Evolutionary conservation across 108 stramenopile genomes (phyloP).

Genomic region (Stephanodiscus minutulus): DNA sequence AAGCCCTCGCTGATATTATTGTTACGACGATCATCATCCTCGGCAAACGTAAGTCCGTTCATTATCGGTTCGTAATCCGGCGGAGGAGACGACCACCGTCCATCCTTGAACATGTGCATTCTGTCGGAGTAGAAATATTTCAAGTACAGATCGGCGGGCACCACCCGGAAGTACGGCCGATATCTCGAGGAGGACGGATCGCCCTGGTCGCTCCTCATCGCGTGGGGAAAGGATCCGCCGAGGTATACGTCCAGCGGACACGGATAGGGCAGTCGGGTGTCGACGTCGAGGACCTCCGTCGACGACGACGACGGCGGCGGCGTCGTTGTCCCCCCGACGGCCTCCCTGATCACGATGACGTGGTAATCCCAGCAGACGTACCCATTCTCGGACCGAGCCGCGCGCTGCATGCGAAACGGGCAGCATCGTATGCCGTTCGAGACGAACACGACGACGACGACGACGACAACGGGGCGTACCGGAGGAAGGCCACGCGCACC

Average conservation of each 20-base stretch:
- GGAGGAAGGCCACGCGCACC: too few relatives aligned
- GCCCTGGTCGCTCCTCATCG: background rate
- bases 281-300: slow-evolving; percentile 64
- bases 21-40: background rate
- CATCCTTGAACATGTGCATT: slow-evolving; percentile 74
- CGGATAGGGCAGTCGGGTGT: slow-evolving; percentile 73
- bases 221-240: slow-evolving; percentile 54
- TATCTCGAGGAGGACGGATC: slow-evolving; percentile 21
- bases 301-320: slow-evolving; percentile 6
- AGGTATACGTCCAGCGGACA: slow-evolving; percentile 65
- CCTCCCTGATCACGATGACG: slow-evolving; percentile 62
- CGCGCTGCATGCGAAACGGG: slow-evolving; percentile 75
- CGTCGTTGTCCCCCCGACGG: background rate
- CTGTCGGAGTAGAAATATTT: slow-evolving; percentile 77
- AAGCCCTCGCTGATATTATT: background rate
- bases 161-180: slow-evolving; percentile 72
- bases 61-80: slow-evolving; percentile 62
- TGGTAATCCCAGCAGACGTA: slow-evolving; percentile 89
- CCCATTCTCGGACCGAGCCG: slow-evolving; percentile 26
- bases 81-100: slow-evolving; percentile 72
- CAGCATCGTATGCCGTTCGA: slow-evolving; percentile 70
- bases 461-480: too few relatives aligned
- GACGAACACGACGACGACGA: slow-evolving; percentile 73
- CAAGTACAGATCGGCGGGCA: slow-evolving; percentile 58
- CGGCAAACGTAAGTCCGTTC: slow-evolving; percentile 30